Evolutionary conservation across 805 yeast genomes (phyloP).

Genomic region (Candida koratica): DNA sequence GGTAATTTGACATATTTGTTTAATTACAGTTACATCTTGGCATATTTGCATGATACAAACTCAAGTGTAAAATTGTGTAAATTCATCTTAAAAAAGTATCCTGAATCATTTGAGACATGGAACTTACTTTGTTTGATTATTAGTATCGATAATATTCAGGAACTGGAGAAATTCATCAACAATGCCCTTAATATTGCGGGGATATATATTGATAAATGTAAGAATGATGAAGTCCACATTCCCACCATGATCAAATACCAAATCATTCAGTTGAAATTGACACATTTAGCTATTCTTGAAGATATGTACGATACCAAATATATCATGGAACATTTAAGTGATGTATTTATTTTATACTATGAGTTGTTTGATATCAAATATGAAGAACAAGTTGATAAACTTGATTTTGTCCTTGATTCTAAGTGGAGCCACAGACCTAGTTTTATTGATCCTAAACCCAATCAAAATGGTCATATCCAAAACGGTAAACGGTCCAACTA

Average conservation of each 20-base stretch:
- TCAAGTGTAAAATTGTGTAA: slow-evolving; percentile 47
- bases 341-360: slow-evolving; percentile 56
- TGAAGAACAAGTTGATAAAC: slow-evolving; percentile 13
- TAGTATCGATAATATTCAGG: slow-evolving; percentile 35
- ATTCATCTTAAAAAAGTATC: slow-evolving; percentile 45
- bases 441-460: slow-evolving; percentile 29
- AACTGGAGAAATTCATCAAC: slow-evolving; percentile 54
- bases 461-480: neutral
- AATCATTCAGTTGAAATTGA: slow-evolving; percentile 64
- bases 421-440: slow-evolving; percentile 42
- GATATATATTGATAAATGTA: slow-evolving; percentile 26
- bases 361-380: slow-evolving; percentile 40
- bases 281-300: slow-evolving; percentile 70
- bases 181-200: slow-evolving; percentile 47
- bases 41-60: slow-evolving; percentile 40
- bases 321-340: slow-evolving; percentile 63
- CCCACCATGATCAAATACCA: slow-evolving; percentile 40
- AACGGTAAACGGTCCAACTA: slow-evolving; percentile 4
- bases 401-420: slow-evolving; percentile 14
- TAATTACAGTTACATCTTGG: slow-evolving; percentile 47
- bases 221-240: slow-evolving; percentile 22
- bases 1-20: slow-evolving; percentile 27
- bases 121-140: slow-evolving; percentile 62
- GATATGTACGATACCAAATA: slow-evolving; percentile 51
- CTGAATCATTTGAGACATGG: slow-evolving; percentile 60